phyloP scores from a whole-genome alignment of 805 yeast species.

The fission yeast (Schizosaccharomyces pombe) region DNA sequence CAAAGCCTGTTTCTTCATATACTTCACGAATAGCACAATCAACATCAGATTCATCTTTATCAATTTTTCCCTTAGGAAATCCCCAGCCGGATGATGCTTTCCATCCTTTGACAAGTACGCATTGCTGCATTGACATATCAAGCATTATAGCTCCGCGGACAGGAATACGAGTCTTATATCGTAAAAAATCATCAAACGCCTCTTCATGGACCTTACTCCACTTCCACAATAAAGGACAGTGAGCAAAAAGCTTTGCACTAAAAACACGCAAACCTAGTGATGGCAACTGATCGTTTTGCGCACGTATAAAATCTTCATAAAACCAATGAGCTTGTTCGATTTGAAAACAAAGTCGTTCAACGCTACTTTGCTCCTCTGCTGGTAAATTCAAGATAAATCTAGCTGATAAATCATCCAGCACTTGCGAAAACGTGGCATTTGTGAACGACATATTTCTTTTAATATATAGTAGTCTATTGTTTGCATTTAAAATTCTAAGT shows the following conservation, averaged over 20 bases:
- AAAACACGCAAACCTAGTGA: slow-evolving; percentile 53
- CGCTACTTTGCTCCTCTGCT: slow-evolving; percentile 61
- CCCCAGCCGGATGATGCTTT: slow-evolving; percentile 67
- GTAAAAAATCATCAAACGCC: slow-evolving; percentile 56
- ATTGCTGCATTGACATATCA: slow-evolving; percentile 36
- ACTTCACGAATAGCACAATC: slow-evolving; percentile 84
- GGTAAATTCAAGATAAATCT: slow-evolving; percentile 84
- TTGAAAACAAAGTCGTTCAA: slow-evolving; percentile 68
- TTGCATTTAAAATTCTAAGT: too few relatives aligned
- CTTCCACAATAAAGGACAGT: slow-evolving; percentile 26
- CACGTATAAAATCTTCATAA: slow-evolving; percentile 61
- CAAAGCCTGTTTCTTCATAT: slow-evolving; percentile 81
- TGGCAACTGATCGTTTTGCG: slow-evolving; percentile 53
- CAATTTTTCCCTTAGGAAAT: slow-evolving; percentile 90
- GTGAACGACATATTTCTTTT: not conserved
- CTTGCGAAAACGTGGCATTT: slow-evolving; percentile 39
- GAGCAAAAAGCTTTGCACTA: slow-evolving; percentile 54
- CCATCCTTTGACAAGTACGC: slow-evolving; percentile 56
- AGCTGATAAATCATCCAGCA: slow-evolving; percentile 25
- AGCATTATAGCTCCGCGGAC: slow-evolving; percentile 88
- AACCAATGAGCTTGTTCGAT: slow-evolving; percentile 98
- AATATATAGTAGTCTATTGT: not conserved
- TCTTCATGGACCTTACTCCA: slow-evolving; percentile 20
- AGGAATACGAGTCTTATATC: slow-evolving; percentile 74
- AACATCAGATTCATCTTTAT: slow-evolving; percentile 72